Evolutionary conservation across 2,329 filamentous ascomycete species (phyloP).

Genomic region (Aspergillus brunneoviolaceus): DNA sequence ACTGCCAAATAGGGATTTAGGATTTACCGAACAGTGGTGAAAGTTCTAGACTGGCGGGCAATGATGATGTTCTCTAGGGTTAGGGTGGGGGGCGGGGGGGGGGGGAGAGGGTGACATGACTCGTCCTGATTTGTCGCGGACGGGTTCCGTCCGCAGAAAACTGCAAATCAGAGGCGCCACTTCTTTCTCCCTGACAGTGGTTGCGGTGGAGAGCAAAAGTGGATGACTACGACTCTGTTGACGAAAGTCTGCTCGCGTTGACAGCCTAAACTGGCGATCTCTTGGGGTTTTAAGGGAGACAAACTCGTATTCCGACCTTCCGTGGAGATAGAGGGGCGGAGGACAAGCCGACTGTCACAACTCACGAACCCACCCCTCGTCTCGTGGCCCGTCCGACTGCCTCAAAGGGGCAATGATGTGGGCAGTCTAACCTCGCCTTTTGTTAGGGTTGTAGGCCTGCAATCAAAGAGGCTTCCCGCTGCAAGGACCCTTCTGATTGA

Average conservation of each 20-base stretch:
- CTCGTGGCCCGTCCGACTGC: background rate
- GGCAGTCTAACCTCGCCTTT: background rate
- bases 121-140: background rate
- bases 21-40: too few relatives aligned
- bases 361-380: background rate
- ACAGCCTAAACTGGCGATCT: background rate
- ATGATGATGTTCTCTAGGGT: background rate
- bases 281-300: background rate
- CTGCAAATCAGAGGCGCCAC: background rate
- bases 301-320: background rate
- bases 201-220: background rate
- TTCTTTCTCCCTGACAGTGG: background rate
- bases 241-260: background rate
- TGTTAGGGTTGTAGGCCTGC: background rate
- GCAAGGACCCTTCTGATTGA: background rate
- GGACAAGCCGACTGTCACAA: background rate
- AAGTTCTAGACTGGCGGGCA: too few relatives aligned
- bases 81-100: background rate
- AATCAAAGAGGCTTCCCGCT: too few relatives aligned
- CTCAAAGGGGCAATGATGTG: background rate
- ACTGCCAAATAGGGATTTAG: too few relatives aligned
- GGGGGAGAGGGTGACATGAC: background rate
- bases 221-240: too few relatives aligned
- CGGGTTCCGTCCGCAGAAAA: background rate
- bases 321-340: too few relatives aligned